phyloP scores from a whole-genome alignment of 495 filamentous ascomycete genomes.

The Polyplosphaeria fusca region DNA sequence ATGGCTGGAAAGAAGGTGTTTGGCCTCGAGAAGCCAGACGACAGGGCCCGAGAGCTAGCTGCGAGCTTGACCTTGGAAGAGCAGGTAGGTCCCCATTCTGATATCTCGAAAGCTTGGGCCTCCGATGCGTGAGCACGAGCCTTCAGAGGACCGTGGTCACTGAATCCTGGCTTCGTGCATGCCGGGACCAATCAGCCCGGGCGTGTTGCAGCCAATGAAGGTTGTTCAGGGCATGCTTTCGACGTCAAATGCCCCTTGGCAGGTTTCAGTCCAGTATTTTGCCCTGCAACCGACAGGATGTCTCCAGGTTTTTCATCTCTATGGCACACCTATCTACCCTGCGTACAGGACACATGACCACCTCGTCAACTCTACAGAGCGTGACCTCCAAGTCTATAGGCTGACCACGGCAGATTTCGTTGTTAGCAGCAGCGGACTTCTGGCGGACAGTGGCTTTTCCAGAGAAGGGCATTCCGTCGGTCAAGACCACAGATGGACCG shows the following conservation, averaged over 20 bases:
- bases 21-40: slow-evolving; percentile 30
- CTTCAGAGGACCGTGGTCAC: no score
- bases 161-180: no score
- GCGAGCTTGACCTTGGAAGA: slow-evolving; percentile 33
- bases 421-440: slow-evolving; percentile 47
- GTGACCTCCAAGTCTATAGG: slow-evolving; percentile 2
- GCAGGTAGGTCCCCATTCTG: slow-evolving; percentile 26
- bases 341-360: slow-evolving; percentile 2
- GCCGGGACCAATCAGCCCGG: no score
- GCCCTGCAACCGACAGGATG: no score
- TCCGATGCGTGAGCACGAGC: no score
- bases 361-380: background rate
- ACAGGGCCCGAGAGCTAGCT: slow-evolving; percentile 32
- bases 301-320: no score
- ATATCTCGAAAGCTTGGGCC: slow-evolving; percentile 6
- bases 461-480: slow-evolving; percentile 33
- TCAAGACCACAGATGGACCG: slow-evolving; percentile 39
- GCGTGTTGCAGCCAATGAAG: no score
- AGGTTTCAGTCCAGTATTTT: no score
- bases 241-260: no score
- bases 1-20: slow-evolving; percentile 34
- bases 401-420: slow-evolving; percentile 48
- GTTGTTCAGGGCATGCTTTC: no score
- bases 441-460: slow-evolving; percentile 34
- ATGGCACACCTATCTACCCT: no score